Base-by-base conservation (phyloP, 768 basidiomycete genomes). In the Leccinum broughii region DNA sequence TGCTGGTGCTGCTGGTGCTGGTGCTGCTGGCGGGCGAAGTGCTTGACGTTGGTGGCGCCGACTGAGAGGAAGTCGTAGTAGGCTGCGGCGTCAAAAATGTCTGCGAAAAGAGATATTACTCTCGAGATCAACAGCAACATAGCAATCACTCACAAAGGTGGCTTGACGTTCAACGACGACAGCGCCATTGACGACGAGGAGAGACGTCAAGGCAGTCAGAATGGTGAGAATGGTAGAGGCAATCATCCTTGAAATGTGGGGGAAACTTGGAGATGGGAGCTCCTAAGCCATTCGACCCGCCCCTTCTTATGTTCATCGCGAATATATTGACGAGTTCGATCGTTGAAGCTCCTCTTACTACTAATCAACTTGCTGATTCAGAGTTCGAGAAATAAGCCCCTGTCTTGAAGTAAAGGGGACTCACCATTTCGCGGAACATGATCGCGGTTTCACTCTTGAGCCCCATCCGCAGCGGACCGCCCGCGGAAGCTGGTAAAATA, bases 141-240 rank as follows among this genome's bases (percentile, higher is more conserved):
- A 30, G 2, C 10, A 6, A 10, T 53, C 1, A 59, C 68, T 69
- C 24, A 70, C 68, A 39, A 50, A 51, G 0, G 46, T 68, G 0
- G 46, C 67, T 35, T 68, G 52, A 1, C 69, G 70, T 3, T 59
- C 48, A 9, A 64, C 3, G 7, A 71, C 2, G 37, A 67, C 26
- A 6, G 50, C 69, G 3, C 70, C 65, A 4, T 62, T 69, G 37
- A 48, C 60, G 11, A 53, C 51, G n/a, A 24, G 52, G 22, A 71
- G 2, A 13, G 57, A 60, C 30, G 70, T 61, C 34, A 71, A 35
- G 5, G 6, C 17, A 17, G 49, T 9, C 2, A 37, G 59, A 13
- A 66, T 2, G 5, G 53, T 32, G 30, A 52, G 46, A 14, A 69
- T 37, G 7, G 56, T 61, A 13, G 67, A 57, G 22, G 56, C 46